These are phyloP conservation scores for Salmacisia buchloeana DNA, from an alignment of 1,284 basidiomycete species.

Conservation along the genomic window DNA sequence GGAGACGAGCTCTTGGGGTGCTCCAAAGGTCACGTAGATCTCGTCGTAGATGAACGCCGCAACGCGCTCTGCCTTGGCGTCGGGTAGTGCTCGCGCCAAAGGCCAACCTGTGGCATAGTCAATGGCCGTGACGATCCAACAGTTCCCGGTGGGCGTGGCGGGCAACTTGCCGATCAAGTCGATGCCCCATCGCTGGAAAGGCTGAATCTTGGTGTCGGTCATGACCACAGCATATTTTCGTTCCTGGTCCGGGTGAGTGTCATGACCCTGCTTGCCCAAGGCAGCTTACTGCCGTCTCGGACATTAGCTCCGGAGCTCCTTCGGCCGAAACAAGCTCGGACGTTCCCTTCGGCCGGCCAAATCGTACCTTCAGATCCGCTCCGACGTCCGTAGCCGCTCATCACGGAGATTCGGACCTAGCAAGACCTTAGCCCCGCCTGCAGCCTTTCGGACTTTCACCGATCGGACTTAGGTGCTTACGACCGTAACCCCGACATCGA, in stretches of 20 bases:
- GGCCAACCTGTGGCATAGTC: conserved; percentile 13
- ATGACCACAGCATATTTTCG: conserved; percentile 4
- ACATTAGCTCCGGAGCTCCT: no score
- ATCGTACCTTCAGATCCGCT: no score
- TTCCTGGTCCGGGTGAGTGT: conserved; percentile 6
- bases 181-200: conserved; percentile 11
- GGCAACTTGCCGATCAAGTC: conserved; percentile 8
- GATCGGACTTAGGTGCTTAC: no score
- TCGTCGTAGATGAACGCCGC: conserved; percentile 10
- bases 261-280: no score
- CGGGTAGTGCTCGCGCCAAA: conserved; percentile 1
- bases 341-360: no score
- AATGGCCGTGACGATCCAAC: conserved; percentile 8
- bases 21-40: conserved; percentile 2
- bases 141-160: neutral
- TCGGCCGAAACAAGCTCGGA: no score
- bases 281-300: no score
- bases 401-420: no score
- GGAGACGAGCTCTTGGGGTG: conserved; percentile 6
- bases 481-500: no score
- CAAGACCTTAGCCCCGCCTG: no score
- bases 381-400: no score
- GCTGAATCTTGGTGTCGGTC: conserved; percentile 1
- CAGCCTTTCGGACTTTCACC: no score
- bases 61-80: conserved; percentile 4